phyloP scores from a whole-genome alignment of 305 asterid genomes.

The Solanum hybrid region DNA sequence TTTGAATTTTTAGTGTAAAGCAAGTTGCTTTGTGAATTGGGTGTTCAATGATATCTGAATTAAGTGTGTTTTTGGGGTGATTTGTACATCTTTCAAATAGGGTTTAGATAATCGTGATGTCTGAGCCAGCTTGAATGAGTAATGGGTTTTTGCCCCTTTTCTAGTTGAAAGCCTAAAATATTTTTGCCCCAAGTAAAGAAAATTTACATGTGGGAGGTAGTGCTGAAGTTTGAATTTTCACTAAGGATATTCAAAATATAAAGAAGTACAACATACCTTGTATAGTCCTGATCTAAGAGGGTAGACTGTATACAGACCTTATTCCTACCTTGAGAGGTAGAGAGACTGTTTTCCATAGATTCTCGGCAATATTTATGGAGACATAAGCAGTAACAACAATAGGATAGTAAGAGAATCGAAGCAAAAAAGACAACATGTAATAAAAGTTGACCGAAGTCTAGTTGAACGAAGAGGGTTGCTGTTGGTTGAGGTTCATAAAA shows the following conservation, averaged over 20 bases:
- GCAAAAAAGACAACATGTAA: neutral
- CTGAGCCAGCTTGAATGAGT: neutral
- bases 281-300: neutral
- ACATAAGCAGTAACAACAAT: neutral
- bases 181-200: neutral
- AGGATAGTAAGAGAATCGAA: neutral
- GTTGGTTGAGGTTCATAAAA: neutral
- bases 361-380: neutral
- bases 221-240: neutral
- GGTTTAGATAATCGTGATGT: neutral
- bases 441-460: neutral
- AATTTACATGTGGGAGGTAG: neutral
- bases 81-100: neutral
- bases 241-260: neutral
- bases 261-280: neutral
- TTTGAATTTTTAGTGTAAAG: neutral
- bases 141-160: neutral
- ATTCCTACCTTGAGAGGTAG: neutral
- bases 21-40: neutral
- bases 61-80: neutral
- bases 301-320: neutral
- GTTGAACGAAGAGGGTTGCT: neutral
- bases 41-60: neutral
- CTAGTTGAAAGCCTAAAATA: neutral
- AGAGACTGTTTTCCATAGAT: neutral